Evolutionary conservation across 2,329 filamentous ascomycete species (phyloP), one percentile per base, ranked within the genome.

Genomic region (Huntiella decipiens): DNA sequence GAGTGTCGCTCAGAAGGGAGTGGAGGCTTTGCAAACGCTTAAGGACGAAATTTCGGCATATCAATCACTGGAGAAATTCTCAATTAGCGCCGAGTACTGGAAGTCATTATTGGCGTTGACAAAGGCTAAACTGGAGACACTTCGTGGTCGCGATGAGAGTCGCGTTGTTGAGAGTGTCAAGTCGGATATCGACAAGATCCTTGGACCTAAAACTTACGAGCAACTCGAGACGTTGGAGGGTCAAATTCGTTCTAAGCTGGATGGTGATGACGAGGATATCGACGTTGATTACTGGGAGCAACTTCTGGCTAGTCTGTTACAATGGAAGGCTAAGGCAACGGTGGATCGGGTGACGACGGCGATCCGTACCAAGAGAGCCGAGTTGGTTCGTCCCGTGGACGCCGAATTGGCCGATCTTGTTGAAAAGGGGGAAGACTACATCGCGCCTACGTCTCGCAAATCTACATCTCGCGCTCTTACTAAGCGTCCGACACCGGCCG

Each of bases 211-310:
- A 64, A 75, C 78, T 12, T 77, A 84, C 55, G 79, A 85, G 55
- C 83, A 96, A 60, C 68, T 98, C n/a, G 80, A 87, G 57, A 73
- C 73, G 13, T 67, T 98, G 42, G 88, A 98, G 62, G 74, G 69
- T 52, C 87, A 96, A 63, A 91, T 98, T 60, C 77, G 77, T 58
- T 67, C 70, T 12, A 98, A 98, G 64, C 66, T 98, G 41, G 71
- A 78, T 44, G 92, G 85, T 5, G 79, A 94, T 57, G 87, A 95
- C 57, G 79, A 83, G 35, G 79, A 84, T 37, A 88, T 98, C 53
- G 91, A 98, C 60, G 85, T 82, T 2, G 91, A 98, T 62, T 98
- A 96, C 60, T 98, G 91, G 91, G 85, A 93, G 58, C 84, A 94
- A 58, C 68, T 98, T 12, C 67, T 98, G 51, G 78, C 79, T 53